A percentile compares a stretch with the other conserved stretches of the same genome.
Evolutionary conservation across 495 filamentous ascomycete species (phyloP).

Genomic region (Penicillium bovifimosum): DNA sequence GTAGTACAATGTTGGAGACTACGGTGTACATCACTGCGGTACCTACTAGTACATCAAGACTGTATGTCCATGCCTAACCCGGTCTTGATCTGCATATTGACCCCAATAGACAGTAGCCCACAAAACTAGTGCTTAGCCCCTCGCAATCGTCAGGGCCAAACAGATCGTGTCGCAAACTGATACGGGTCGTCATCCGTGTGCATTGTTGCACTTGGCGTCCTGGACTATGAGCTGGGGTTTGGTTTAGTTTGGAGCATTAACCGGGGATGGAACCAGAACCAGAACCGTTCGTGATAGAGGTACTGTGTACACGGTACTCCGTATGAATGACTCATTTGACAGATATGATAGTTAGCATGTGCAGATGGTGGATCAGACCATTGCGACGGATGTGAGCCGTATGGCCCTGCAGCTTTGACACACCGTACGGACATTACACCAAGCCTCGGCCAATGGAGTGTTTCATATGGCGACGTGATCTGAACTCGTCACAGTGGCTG

Average conservation of each 20-base stretch:
- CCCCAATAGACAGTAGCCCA: neutral
- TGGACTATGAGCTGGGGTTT: neutral
- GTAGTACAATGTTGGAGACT: neutral
- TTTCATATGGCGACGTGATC: neutral
- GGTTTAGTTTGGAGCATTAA: neutral
- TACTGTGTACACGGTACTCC: no score
- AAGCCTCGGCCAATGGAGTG: neutral
- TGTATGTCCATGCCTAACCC: neutral
- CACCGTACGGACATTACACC: neutral
- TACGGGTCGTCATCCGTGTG: neutral
- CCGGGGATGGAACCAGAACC: neutral
- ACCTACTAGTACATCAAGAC: neutral
- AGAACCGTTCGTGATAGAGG: neutral
- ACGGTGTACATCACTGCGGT: no score
- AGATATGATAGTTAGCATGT: neutral
- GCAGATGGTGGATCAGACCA: slow-evolving; percentile 5
- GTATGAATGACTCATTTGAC: slow-evolving; percentile 2
- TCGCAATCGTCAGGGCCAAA: neutral
- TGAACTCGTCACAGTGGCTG: slow-evolving; percentile 10
- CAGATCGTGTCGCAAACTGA: slow-evolving; percentile 2
- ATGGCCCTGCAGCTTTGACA: slow-evolving; percentile 1
- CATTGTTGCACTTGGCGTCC: neutral
- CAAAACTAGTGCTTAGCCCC: slow-evolving; percentile 5
- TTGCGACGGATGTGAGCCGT: neutral
- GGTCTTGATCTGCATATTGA: slow-evolving; percentile 2